Evolutionary conservation across 2,329 filamentous ascomycete genomes (phyloP), one percentile per base, ranked within the genome.

Genomic region (Microcyclospora tardicrescens): DNA sequence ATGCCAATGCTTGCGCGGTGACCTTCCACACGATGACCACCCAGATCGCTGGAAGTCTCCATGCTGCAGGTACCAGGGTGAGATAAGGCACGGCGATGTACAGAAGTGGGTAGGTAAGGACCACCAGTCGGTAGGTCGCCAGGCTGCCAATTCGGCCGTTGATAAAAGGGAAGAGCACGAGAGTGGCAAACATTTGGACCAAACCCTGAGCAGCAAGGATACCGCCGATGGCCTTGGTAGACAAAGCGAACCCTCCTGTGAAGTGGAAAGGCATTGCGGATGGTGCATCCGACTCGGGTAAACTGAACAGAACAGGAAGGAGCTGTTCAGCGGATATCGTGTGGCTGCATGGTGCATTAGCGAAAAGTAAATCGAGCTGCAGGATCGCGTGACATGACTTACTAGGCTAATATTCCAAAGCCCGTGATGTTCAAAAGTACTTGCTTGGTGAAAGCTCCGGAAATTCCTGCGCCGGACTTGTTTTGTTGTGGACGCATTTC

Each of bases 281-380:
- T n/a, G 62, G 51, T 12, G 61, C 58, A 19, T 67, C 45, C 55
- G 73, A 61, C 54, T 71, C 56, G 53, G 71, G 58, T 33, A 84
- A 84, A 60, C 83, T 89, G 55, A 98, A 75, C 50, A 98, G 85
- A 2, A 95, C 83, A 0, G 91, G 89, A 51, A 96, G 79, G 35
- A 96, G 73, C 55, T 94, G 84, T 61, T 98, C 91, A 52, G 93
- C 91, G 0, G 87, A 93, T 63, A 98, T 95, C 10, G 89, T 95
- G 64, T 96, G 89, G 65, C 87, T 94, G 54, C 31, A 44, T 28
- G 24, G 14, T 33, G 29, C 15, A 33, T 45, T 13, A 27, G 42
- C 35, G 24, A 27, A 16, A 19, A 14, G 12, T 29, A 42, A 32
- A 15, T 10, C 28, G 19, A 33, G 28, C 36, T 35, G 29, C 38